Evolutionary conservation across 2,329 filamentous ascomycete genomes (phyloP).

Genomic region (Colletotrichum phormii): DNA sequence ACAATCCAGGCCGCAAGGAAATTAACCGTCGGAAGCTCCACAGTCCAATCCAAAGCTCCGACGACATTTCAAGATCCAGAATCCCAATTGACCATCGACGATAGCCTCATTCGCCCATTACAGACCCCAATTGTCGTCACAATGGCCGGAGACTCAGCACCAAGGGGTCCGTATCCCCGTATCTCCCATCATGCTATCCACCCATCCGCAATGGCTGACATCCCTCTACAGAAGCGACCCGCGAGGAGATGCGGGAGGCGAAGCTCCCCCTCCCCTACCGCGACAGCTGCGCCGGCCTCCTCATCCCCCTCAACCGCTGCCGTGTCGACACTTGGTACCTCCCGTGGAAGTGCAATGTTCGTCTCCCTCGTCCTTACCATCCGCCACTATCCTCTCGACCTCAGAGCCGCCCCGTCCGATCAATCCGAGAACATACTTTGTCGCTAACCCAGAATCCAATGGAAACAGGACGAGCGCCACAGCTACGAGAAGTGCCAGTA

Average conservation of each 20-base stretch:
- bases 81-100: slow-evolving; percentile 29
- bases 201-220: slow-evolving; percentile 9
- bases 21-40: slow-evolving; percentile 28
- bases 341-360: slow-evolving; percentile 97
- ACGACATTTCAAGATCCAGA: slow-evolving; percentile 33
- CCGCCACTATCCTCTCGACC: neutral
- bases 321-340: slow-evolving; percentile 92
- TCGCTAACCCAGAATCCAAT: slow-evolving; percentile 23
- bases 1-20: slow-evolving; percentile 22
- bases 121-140: slow-evolving; percentile 31
- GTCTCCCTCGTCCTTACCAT: slow-evolving; percentile 45
- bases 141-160: slow-evolving; percentile 37
- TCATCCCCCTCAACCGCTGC: slow-evolving; percentile 97
- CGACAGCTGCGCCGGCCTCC: slow-evolving; percentile 93
- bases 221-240: slow-evolving; percentile 65
- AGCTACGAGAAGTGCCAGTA: slow-evolving; percentile 99
- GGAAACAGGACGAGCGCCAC: slow-evolving; percentile 87
- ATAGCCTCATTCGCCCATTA: slow-evolving; percentile 30
- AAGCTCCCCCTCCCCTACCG: slow-evolving; percentile 90
- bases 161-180: slow-evolving; percentile 21
- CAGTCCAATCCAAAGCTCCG: slow-evolving; percentile 36
- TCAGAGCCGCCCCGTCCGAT: neutral
- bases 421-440: neutral
- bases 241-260: slow-evolving; percentile 94
- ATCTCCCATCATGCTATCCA: neutral